Evolutionary conservation across 148 eudicot species (phyloP), one percentile per base, ranked within the genome.

Genomic region (Silene uniflora): DNA sequence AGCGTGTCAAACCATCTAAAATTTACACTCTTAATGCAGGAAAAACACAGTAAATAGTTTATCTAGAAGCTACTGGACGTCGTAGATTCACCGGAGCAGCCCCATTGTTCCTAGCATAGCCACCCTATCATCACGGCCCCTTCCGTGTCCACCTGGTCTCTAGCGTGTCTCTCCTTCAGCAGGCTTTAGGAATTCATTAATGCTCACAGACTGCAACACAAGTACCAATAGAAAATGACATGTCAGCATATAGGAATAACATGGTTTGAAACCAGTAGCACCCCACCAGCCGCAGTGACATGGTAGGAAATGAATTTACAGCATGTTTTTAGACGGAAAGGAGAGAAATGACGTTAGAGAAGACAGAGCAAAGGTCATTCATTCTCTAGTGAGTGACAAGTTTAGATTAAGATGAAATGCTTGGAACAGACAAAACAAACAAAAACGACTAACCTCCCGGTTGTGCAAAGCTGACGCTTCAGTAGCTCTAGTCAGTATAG

Each of bases 161-260:
- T 83, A 60, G 84, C 72, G 65, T 19, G 77, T 67, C 62, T 84
- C 91, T n/a, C 86, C 85, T 1, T 86, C 89, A 21, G 83, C 79
- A 18, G 91, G 89, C 85, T 83, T 88, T 71, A 88, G 80, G 62
- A 88, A 88, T 77, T 88, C 87, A 59, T 86, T 83, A 17, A 88
- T 86, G 86, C 88, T 88, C 76, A 88, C 81, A 13, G 86, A 73
- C 90, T 88, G 82, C 5, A 72, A 62, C 32, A 47, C 10, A 17
- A 42, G n/a, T 5, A 62, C n/a, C 22, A 18, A 46, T 19, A 18
- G 46, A 13, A 52, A 16, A 52, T 52, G 17, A 13, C 19, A 24
- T 24, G 64, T 65, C 69, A 67, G 52, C 19, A 4, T 22, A 19
- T 7, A 67, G 2, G 47, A 17, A 35, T 35, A 7, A 25, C n/a